Evolutionary conservation across 75 land plant genomes (phyloP), one percentile per base, ranked within the genome.

Genomic region (Sequoia sempervirens): DNA sequence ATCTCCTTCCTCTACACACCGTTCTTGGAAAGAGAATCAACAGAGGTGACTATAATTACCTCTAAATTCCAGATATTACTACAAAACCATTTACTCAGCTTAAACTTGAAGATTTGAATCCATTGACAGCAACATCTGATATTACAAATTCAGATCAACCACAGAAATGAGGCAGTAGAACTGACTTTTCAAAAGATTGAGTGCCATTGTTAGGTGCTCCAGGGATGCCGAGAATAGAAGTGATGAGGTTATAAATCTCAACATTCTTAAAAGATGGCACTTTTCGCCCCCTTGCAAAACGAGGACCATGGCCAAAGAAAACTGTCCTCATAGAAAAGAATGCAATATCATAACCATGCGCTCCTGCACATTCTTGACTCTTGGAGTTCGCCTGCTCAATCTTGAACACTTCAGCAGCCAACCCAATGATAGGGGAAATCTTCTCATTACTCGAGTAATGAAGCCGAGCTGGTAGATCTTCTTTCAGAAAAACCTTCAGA

Each of bases 331-430:
- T 97, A 9, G 99, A 97, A 81, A 91, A 92, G 74, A 86, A 84
- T 32, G 89, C 87, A 86, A 95, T 97, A 72, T 97, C 99, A 85
- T 97, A 97, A 0, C 99, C 99, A 90, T 97, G 99, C 28, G 96
- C 90, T 26, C 98, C 99, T 73, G 95, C 99, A 87, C 99, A 97
- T 80, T 93, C 91, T 13, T 82, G 80, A 32, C 79, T 54, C 74
- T 84, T 85, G 12, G 90, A 83, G n/a, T 93, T 88, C 81, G 87
- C 93, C 88, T 79, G 86, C 85, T 94, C 94, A 68, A 97, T 90
- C 88, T 92, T 94, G 85, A 89, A 97, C 53, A 92, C 95, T 84
- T 97, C 99, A 30, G 89, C 94, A 50, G 93, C 76, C 73, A 97
- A 79, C 78, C 99, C 99, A 61, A 97, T 92, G 17, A 95, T 91